These are phyloP conservation scores for Agaricus subrufescens DNA, from an alignment of 768 basidiomycete genomes.

Conservation along the genomic window DNA sequence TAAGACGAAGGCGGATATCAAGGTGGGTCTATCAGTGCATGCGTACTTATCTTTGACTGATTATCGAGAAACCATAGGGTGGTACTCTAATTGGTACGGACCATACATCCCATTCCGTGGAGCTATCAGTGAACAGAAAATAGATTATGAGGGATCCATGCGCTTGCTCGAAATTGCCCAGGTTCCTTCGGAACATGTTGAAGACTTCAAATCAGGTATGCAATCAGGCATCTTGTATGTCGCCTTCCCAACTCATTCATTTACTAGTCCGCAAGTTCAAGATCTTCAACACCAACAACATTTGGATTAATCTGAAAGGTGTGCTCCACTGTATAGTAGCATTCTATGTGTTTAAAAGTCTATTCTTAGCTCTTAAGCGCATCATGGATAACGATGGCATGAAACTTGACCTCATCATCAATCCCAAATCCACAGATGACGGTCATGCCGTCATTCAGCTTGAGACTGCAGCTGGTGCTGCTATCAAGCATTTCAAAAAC, in stretches of 20 bases:
- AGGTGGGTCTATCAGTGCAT: constrained; percentile 12
- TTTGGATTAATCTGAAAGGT: constrained; percentile 79
- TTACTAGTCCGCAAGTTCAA: constrained; percentile 79
- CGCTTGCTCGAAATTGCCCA: constrained; percentile 92
- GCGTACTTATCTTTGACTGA: constrained; percentile 34
- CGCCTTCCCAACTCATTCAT: constrained; percentile 5
- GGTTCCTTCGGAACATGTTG: constrained; percentile 88
- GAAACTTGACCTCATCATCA: constrained; percentile 94
- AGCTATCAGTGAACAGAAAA: constrained; percentile 2
- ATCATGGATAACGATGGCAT: constrained; percentile 84
- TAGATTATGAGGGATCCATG: constrained; percentile 81
- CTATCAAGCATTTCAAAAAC: constrained; percentile 89
- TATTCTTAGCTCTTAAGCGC: constrained; percentile 70
- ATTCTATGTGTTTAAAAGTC: neutral
- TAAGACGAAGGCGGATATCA: constrained; percentile 77
- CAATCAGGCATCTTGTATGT: neutral
- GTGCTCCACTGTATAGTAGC: constrained; percentile 7
- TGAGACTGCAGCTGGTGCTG: constrained; percentile 91
- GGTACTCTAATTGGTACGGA: constrained; percentile 71
- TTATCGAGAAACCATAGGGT: constrained; percentile 46
- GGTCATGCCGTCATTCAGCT: constrained; percentile 86
- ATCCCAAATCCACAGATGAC: constrained; percentile 82
- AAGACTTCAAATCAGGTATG: constrained; percentile 85
- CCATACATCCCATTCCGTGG: neutral
- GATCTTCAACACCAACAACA: constrained; percentile 86